Evolutionary conservation across 2,329 filamentous ascomycete species (phyloP), one percentile per base, ranked within the genome.

Genomic region (Arthrobotrys sphaeroides): DNA sequence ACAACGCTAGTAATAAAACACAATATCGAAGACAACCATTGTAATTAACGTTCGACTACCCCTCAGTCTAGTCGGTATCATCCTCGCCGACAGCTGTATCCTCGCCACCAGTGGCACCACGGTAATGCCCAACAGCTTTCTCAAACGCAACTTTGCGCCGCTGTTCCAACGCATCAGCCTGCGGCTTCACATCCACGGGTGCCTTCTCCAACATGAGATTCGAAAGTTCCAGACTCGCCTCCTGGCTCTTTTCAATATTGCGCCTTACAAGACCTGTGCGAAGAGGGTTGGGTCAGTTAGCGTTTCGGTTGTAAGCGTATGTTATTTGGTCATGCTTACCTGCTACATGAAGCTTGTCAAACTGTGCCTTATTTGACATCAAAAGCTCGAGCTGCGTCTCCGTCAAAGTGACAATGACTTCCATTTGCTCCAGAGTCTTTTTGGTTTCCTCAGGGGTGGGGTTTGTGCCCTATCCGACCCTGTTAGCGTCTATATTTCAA

Each of bases 11-110:
- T n/a, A n/a, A n/a, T n/a, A n/a, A n/a, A n/a, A n/a, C n/a, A n/a
- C n/a, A n/a, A n/a, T n/a, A n/a, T n/a, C n/a, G n/a, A n/a, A n/a
- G n/a, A n/a, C n/a, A n/a, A n/a, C n/a, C n/a, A n/a, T n/a, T n/a
- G n/a, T n/a, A n/a, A n/a, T n/a, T n/a, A n/a, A n/a, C 10, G 28
- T 33, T 5, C 10, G 10, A 33, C 10, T 33, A 33, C 28, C 5
- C 28, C 28, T n/a, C n/a, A n/a, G 28, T 33, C 18, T 72, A 79
- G 36, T 80, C 79, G 13, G 78, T 78, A 20, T 81, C 79, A 68
- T 79, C 79, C 55, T 78, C 77, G n/a, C 77, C 79, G 16, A 79
- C 78, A 61, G 67, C 78, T 49, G 79, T 36, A 20, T 80, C 79
- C 69, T 81, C 53, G 5, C 53, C 53, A 5, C 53, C 53, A 2